Percentiles rank a stretch among this genome's conserved stretches.
These are phyloP conservation scores for Oryza glumipatula DNA, from an alignment of 176 grass and related monocot species.

Conservation along the genomic window DNA sequence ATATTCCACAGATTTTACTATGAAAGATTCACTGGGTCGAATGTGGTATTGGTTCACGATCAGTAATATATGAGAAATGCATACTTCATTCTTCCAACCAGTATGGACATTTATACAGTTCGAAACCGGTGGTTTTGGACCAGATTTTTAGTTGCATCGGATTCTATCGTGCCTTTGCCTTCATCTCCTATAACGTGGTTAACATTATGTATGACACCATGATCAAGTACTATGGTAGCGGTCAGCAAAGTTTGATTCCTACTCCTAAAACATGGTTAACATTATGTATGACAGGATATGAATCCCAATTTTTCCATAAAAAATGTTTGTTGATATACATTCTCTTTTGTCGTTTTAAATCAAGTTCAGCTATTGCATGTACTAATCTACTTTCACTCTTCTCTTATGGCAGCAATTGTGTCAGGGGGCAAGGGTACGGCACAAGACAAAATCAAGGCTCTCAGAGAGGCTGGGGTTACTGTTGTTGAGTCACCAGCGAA, in stretches of 20 bases:
- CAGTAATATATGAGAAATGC: not conserved
- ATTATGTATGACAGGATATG: not conserved
- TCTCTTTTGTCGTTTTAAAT: slow-evolving; percentile 6
- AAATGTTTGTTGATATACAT: not conserved
- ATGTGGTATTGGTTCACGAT: not conserved
- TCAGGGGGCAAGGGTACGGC: slow-evolving; percentile 94
- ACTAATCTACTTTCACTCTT: slow-evolving; percentile 27
- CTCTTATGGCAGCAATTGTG: slow-evolving; percentile 73
- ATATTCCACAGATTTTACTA: slow-evolving; percentile 16
- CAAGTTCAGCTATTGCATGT: not conserved
- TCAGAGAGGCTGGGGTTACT: slow-evolving; percentile 86
- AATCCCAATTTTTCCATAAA: not conserved
- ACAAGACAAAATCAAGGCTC: slow-evolving; percentile 91
- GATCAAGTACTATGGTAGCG: not conserved
- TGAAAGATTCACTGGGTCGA: not conserved
- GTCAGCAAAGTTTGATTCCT: not conserved
- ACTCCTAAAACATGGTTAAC: slow-evolving; percentile 2
- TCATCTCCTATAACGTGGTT: not conserved
- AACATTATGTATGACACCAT: not conserved
- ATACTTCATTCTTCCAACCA: not conserved
- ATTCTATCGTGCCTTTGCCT: not conserved
- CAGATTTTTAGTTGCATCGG: slow-evolving; percentile 14
- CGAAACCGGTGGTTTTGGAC: not conserved
- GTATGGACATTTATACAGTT: slow-evolving; percentile 11
- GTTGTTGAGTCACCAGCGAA: slow-evolving; percentile 96